Evolutionary conservation across 2,329 filamentous ascomycete genomes (phyloP), one percentile per base, ranked within the genome.

Genomic region (Hymenoscyphus fraxineus): DNA sequence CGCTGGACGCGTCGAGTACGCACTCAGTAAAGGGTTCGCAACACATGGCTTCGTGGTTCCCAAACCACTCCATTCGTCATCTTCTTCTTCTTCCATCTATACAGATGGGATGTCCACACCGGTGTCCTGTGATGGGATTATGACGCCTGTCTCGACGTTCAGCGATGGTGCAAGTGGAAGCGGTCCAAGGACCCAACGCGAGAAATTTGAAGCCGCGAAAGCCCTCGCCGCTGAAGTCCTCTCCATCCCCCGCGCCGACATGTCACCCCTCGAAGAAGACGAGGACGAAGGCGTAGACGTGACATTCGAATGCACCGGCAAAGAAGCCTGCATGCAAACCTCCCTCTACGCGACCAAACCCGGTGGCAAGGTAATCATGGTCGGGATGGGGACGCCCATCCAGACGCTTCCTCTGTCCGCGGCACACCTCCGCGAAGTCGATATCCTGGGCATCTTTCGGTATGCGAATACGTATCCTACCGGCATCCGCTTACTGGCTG

Each of bases 381-480:
- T 93, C 31, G 90, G 90, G 61, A 93, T 93, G 90, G 90, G 90
- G 44, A 90, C 85, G 5, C 89, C 90, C 0, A 84, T 92, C 61
- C 89, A 92, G 75, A 92, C 88, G 0, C 80, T 93, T 1, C 89
- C 89, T 1, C 79, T 93, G 57, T 90, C 87, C 7, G 87, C 88
- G 5, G 89, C 89, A 2, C 88, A 90, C 47, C 79, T 92, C 35
- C 84, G 89, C 44, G 90, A 93, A 77, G 87, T 93, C 55, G 90
- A 93, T 73, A 88, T 93, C 39, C 78, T 92, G n/a, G 89, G 89
- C 40, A 87, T 92, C 38, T 92, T 93, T 78, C 83, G 90, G 58
- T 93, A 93, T 70, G 88, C 88, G 22, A 90, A 92, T 75, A 91
- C 89, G 0, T 93, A 92, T 72, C 81, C 85, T 4, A 88, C 85